Base-by-base conservation (phyloP, 1,139 yeast species). In the Magnusiomyces ingens region DNA sequence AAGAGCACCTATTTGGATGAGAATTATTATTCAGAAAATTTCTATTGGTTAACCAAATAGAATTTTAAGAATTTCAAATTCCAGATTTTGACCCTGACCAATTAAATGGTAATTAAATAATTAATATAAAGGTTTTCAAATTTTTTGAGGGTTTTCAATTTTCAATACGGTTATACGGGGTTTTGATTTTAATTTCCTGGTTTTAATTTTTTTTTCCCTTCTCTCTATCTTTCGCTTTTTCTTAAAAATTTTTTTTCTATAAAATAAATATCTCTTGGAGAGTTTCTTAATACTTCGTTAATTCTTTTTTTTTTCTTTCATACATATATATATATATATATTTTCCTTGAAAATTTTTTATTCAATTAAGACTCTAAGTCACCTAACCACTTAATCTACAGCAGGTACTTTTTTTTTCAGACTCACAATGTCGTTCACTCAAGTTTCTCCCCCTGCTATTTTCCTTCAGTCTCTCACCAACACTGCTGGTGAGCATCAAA, bases 391-490 rank as follows among this genome's bases (percentile, higher is more conserved):
- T 26, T 26, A 26, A 26, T 26, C 4, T 26, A 4, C 8, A 26
- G 32, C 32, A 26, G 32, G 32, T 26, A 26, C 32, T 37, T 37
- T 37, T 37, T 17, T 17, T 37, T 37, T 17, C 41, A 6, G 15
- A n/a, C 41, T 29, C 46, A 45, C 3, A 26, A 46, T 46, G 49
- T 46, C 49, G 13, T 22, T 46, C 29, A 46, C 49, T 8, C 49
- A 46, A 46, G 49, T 46, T 10, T 46, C 49, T 17, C 49, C 49
- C 17, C 49, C 49, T n/a, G 36, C 40, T 12, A 36, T 36, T 36
- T 36, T 36, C 11, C 40, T 36, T 36, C 40, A 36, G n/a, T n/a
- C 40, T 36, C 40, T 36, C 17, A 13, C 40, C 17, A 12, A 36
- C n/a, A 36, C 40, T 36, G 40, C 40, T 36, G 40, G n/a, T 36